phyloP scores from a whole-genome alignment of 148 eudicot genomes.

The Rheum nobile region DNA sequence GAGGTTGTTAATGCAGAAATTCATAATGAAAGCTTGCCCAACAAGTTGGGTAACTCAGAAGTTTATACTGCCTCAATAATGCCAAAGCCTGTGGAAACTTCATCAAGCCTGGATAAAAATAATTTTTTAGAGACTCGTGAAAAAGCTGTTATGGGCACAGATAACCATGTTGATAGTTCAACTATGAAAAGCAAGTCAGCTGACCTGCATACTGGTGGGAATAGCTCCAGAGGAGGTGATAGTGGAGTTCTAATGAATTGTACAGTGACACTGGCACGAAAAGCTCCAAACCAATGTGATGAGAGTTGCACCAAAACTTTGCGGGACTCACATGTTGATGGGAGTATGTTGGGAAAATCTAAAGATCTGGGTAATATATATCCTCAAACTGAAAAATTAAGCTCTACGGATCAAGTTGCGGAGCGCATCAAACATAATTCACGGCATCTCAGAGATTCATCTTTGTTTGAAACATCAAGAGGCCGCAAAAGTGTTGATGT shows the following conservation, averaged over 20 bases:
- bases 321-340: too few relatives aligned
- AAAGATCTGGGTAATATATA: too few relatives aligned
- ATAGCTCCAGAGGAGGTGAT: conserved; percentile 17
- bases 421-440: conserved; percentile 21
- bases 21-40: conserved; percentile 16
- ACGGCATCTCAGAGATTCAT: conserved; percentile 21
- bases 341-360: too few relatives aligned
- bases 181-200: conserved; percentile 7
- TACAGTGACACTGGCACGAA: conserved; percentile 10
- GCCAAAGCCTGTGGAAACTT: conserved; percentile 16
- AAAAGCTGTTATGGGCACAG: conserved; percentile 11
- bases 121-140: conserved; percentile 21
- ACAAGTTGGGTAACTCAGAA: conserved; percentile 16
- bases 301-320: conserved; percentile 3
- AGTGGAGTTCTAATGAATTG: conserved; percentile 13
- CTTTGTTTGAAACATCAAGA: conserved; percentile 22
- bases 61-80: conserved; percentile 17
- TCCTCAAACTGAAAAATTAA: conserved; percentile 17
- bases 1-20: conserved; percentile 17
- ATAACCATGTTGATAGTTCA: conserved; percentile 16
- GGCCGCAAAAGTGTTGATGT: conserved; percentile 18
- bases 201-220: conserved; percentile 15
- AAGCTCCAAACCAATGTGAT: conserved; percentile 16
- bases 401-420: conserved; percentile 10
- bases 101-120: conserved; percentile 16